phyloP scores from a whole-genome alignment of 2,329 filamentous ascomycete genomes.

The Dichotomopilus funicola region DNA sequence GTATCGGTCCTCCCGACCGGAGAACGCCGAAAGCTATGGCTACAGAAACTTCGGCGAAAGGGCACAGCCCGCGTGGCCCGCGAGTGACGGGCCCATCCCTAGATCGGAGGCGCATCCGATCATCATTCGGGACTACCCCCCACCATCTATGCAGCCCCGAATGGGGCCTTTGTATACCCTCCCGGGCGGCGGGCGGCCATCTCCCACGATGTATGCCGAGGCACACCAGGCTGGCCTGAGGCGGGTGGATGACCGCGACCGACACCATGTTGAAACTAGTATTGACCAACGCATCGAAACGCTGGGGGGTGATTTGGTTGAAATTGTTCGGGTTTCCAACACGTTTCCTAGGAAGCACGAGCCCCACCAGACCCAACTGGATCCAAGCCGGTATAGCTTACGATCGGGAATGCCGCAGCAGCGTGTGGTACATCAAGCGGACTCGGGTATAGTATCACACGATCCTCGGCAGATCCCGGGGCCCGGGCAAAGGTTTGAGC shows the following conservation, averaged over 20 bases:
- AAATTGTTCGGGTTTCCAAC: constrained; percentile 22
- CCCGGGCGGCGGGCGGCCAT: neutral
- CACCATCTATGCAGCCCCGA: constrained; percentile 1
- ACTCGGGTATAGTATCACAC: neutral
- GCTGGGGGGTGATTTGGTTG: constrained; percentile 10
- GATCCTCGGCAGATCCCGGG: neutral
- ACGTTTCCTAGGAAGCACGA: constrained; percentile 23
- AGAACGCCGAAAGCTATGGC: constrained; percentile 1
- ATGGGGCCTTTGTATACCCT: neutral
- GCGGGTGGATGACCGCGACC: constrained; percentile 6
- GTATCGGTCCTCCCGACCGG: constrained; percentile 2
- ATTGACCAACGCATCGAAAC: constrained; percentile 10
- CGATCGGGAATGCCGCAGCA: neutral
- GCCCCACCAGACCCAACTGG: constrained; percentile 5
- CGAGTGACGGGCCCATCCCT: constrained; percentile 12
- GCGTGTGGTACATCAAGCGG: neutral
- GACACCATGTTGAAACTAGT: constrained; percentile 1
- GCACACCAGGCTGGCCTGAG: neutral
- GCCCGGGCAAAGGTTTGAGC: constrained; percentile 4
- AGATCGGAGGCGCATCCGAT: constrained; percentile 18
- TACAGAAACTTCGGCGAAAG: constrained; percentile 11
- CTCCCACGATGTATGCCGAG: constrained; percentile 1
- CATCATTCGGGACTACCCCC: constrained; percentile 9
- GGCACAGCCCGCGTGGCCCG: constrained; percentile 17
- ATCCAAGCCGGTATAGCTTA: constrained; percentile 2